These are phyloP conservation scores for Sclerotiophoma versabilis DNA, from an alignment of 2,329 filamentous ascomycete species.

Conservation along the genomic window DNA sequence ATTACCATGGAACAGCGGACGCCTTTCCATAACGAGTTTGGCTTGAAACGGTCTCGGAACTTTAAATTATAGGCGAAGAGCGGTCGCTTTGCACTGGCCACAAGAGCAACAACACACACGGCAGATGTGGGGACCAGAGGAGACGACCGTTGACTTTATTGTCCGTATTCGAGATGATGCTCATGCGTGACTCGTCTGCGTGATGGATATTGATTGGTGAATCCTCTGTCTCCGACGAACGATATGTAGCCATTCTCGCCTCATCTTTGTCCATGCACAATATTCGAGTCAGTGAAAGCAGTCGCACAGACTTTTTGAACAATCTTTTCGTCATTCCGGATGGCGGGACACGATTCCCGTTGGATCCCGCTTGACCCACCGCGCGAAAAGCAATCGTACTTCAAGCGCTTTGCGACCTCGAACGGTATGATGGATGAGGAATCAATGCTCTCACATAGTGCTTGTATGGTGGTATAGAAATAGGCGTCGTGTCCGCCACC, in stretches of 20 bases:
- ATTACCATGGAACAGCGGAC: constrained; percentile 7
- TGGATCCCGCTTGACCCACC: background rate
- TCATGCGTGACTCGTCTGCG: too few relatives aligned
- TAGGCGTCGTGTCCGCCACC: too few relatives aligned
- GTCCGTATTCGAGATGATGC: background rate
- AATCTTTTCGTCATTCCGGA: background rate
- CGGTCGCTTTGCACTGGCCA: background rate
- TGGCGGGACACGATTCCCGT: background rate
- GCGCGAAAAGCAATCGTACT: constrained; percentile 6
- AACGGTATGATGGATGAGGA: background rate
- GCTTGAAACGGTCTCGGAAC: constrained; percentile 8
- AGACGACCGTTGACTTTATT: background rate
- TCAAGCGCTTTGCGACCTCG: background rate
- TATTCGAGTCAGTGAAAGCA: too few relatives aligned
- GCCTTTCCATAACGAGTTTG: background rate
- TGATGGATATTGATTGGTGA: too few relatives aligned
- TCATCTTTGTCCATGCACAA: too few relatives aligned
- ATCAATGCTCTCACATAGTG: background rate
- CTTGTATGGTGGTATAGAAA: background rate
- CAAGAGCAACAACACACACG: background rate
- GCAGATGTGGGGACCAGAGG: background rate
- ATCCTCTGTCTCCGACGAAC: too few relatives aligned
- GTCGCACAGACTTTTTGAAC: too few relatives aligned
- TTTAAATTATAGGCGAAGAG: background rate
- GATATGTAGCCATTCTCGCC: too few relatives aligned